Evolutionary conservation across 2,329 filamentous ascomycete species (phyloP).

Genomic region (Neofusicoccum sp.): DNA sequence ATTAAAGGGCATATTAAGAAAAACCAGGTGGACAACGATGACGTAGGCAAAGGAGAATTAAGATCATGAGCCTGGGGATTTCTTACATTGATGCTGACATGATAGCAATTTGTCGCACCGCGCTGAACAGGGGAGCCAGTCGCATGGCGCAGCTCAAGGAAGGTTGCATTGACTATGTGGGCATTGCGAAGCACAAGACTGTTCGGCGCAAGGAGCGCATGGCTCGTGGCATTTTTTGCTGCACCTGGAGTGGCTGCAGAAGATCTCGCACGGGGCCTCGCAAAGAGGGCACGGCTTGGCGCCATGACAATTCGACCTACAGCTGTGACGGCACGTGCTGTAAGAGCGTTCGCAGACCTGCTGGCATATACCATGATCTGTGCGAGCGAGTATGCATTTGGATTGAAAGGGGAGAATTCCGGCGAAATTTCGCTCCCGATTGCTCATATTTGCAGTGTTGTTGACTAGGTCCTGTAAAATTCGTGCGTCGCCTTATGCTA

Average conservation of each 20-base stretch:
- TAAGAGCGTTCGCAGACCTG: conserved; percentile 52
- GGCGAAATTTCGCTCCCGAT: no score
- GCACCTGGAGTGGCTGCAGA: conserved; percentile 59
- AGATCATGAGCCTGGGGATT: neutral
- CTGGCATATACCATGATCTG: conserved; percentile 48
- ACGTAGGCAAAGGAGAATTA: no score
- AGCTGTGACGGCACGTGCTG: conserved; percentile 58
- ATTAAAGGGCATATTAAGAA: neutral
- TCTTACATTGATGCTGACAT: conserved; percentile 61
- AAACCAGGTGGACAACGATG: no score
- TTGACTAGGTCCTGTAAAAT: no score
- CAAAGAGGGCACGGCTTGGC: conserved; percentile 50
- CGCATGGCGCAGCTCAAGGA: conserved; percentile 66
- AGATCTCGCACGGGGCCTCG: conserved; percentile 51
- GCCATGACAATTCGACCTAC: conserved; percentile 53
- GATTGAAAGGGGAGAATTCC: no score
- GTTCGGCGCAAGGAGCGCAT: conserved; percentile 60
- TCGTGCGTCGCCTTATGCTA: no score
- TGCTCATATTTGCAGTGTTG: no score
- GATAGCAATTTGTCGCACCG: conserved; percentile 54
- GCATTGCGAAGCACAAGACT: conserved; percentile 55
- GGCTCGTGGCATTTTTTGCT: conserved; percentile 57
- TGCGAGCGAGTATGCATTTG: neutral
- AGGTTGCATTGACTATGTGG: conserved; percentile 51
- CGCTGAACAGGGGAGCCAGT: conserved; percentile 63